Base-by-base conservation (phyloP, 106 monocot species). In the Dendrobium officinale region DNA sequence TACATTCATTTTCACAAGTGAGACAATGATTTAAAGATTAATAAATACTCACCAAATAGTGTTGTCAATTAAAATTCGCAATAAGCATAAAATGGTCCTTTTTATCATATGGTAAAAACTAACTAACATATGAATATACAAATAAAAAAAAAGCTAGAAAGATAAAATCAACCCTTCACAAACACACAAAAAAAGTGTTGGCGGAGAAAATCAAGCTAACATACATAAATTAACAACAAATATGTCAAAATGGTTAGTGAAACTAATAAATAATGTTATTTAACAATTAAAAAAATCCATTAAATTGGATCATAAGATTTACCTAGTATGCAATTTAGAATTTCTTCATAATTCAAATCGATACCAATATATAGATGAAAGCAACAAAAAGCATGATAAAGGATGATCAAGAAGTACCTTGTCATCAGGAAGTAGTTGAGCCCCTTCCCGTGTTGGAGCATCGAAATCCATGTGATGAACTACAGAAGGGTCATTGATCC, bases 371-470 rank as follows among this genome's bases (percentile, higher is more conserved):
- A 72, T 33, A 72, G 72, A 33, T 33, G 72, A 72, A 11, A 72
- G 40, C 27, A 72, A 16, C 2, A 72, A 33, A 33, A 27, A 29
- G 40, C 11, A 10, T 33, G 16, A 37, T 72, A 33, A 40, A 51
- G 40, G 43, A 16, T 66, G 64, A 66, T 66, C 22, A 43, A 26
- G 10, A 4, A 49, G 41, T 85, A 92, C 98, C 85, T 86, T 93
- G 80, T 99, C 99, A 87, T 99, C 99, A 80, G 81, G 78, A 83
- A 85, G 82, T 67, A 80, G 84, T 66, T 88, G 86, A 81, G 95
- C 95, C 58, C 68, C 75, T 91, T 99, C 99, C 51, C 99, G 93
- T n/a, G 93, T 99, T 74, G 99, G 88, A 79, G 99, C 99, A 95
- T 99, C 99, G 87, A 99, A 99, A 89, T 99, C 99, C 84, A 99